These are phyloP conservation scores for Verbascum thapsus DNA, from an alignment of 257 asterid genomes.

Conservation along the genomic window DNA sequence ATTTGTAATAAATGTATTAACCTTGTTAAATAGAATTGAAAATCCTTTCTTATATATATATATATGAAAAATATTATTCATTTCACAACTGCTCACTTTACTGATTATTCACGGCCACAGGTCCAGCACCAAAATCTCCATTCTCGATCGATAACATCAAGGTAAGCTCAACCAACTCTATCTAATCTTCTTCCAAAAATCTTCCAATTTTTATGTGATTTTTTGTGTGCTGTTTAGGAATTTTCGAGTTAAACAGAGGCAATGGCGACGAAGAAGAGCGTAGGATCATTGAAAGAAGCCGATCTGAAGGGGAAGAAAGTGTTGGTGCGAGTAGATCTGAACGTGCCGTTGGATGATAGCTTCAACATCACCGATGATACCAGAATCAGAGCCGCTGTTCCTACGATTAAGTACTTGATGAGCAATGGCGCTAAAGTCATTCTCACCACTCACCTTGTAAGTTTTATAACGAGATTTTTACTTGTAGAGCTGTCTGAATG, in stretches of 20 bases:
- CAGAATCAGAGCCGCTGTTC: constrained; percentile 75
- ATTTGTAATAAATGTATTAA: no score
- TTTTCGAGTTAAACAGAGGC: background rate
- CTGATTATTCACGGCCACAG: no score
- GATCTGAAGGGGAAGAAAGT: constrained; percentile 78
- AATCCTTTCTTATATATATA: no score
- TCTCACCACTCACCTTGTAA: constrained; percentile 48
- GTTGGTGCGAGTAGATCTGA: constrained; percentile 73
- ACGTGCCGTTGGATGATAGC: constrained; percentile 76
- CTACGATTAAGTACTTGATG: constrained; percentile 65
- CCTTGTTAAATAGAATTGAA: no score
- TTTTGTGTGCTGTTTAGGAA: constrained; percentile 9
- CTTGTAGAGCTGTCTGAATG: background rate
- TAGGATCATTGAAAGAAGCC: constrained; percentile 67
- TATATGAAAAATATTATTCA: no score
- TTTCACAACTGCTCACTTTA: no score
- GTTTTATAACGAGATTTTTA: background rate
- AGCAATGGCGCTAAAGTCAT: constrained; percentile 44
- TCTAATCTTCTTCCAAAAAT: background rate
- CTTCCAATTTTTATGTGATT: no score
- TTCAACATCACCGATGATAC: constrained; percentile 73
- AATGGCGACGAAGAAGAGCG: constrained; percentile 85
- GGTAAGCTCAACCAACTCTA: constrained; percentile 22
- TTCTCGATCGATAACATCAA: background rate
- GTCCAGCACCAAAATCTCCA: no score